Evolutionary conservation across 352 stramenopile genomes (phyloP).

Genomic region (Phytophthora brassicae): DNA sequence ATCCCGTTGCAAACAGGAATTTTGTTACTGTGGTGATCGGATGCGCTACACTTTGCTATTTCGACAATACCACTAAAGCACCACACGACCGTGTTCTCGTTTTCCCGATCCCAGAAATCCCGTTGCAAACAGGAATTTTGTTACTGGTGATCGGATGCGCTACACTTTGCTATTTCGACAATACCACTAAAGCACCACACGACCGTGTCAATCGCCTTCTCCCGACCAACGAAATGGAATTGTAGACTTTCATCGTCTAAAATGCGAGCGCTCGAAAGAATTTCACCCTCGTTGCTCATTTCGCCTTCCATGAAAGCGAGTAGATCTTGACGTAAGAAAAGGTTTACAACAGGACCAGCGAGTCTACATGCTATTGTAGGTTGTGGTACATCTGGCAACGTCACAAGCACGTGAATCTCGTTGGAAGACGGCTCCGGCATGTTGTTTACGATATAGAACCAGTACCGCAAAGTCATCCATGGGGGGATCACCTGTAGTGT

Average conservation of each 20-base stretch:
- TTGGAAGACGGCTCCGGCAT: no score
- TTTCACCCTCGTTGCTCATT: not conserved
- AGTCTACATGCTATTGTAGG: no score
- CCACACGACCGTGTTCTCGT: not conserved
- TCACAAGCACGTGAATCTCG: no score
- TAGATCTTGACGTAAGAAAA: no score
- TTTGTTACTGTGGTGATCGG: conserved; percentile 8
- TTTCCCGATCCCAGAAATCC: conserved; percentile 30
- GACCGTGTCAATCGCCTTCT: not conserved
- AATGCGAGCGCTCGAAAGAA: conserved; percentile 5
- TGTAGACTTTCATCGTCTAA: conserved; percentile 1
- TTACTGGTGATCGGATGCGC: conserved; percentile 7
- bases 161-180: not conserved
- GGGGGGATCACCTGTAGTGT: no score
- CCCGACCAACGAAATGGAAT: conserved; percentile 3
- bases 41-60: not conserved
- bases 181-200: not conserved
- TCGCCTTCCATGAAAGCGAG: conserved; percentile 4
- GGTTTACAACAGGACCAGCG: no score
- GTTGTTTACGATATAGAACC: no score
- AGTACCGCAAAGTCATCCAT: no score
- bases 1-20: conserved; percentile 30
- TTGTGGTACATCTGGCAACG: no score
- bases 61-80: conserved; percentile 1
- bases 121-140: conserved; percentile 25